A percentile compares a stretch with the other conserved stretches of the same genome.
These are phyloP conservation scores for Chimonanthus praecox DNA, from an alignment of 164 flowering plant species.

Conservation along the genomic window DNA sequence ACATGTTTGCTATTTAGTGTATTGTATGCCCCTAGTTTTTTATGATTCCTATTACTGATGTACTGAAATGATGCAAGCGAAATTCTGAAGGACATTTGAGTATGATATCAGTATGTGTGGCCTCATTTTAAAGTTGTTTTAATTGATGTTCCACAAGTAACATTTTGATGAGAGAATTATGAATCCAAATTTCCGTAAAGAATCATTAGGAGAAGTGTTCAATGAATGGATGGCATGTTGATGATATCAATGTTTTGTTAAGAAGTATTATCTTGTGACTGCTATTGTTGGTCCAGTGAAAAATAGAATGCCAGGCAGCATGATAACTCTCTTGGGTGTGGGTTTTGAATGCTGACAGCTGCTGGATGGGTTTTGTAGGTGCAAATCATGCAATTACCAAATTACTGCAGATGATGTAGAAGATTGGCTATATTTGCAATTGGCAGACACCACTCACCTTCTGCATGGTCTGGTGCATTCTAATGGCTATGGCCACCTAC, in stretches of 20 bases:
- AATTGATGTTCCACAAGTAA: neutral
- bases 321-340: neutral
- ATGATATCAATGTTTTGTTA: neutral
- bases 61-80: neutral
- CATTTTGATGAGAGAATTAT: neutral
- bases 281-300: neutral
- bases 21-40: neutral
- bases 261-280: neutral
- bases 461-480: slow-evolving; percentile 78
- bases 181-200: neutral
- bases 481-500: slow-evolving; percentile 89
- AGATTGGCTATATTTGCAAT: slow-evolving; percentile 63
- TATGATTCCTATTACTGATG: neutral
- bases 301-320: neutral
- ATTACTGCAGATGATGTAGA: slow-evolving; percentile 58
- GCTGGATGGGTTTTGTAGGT: slow-evolving; percentile 31
- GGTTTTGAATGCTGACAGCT: neutral
- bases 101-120: too few species aligned
- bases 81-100: too few species aligned
- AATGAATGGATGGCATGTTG: neutral
- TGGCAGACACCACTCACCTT: slow-evolving; percentile 67
- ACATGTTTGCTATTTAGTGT: neutral
- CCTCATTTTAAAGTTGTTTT: neutral
- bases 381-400: slow-evolving; percentile 61
- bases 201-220: too few species aligned